Evolutionary conservation across 2,329 filamentous ascomycete species (phyloP).

Genomic region (Xylaria digitata): DNA sequence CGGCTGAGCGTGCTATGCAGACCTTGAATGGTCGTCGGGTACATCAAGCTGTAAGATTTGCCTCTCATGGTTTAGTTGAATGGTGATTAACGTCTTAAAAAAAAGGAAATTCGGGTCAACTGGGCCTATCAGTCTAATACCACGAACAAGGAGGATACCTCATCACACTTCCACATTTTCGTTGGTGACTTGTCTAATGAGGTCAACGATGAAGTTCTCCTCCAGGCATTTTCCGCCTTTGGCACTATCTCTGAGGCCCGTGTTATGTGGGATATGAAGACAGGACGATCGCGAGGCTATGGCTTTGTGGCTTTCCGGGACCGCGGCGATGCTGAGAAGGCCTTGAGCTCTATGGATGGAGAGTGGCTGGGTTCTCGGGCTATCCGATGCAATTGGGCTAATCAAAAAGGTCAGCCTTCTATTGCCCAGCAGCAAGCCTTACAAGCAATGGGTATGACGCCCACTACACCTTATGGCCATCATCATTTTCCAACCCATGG

Average conservation of each 20-base stretch:
- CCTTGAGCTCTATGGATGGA: conserved; percentile 96
- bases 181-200: conserved; percentile 98
- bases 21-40: conserved; percentile 95
- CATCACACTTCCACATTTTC: conserved; percentile 98
- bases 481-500: conserved; percentile 98
- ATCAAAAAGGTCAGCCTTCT: conserved; percentile 99
- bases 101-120: conserved; percentile 93
- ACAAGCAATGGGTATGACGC: conserved; percentile 97
- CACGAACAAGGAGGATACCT: conserved; percentile 94
- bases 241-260: conserved; percentile 96
- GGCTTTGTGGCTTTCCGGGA: conserved; percentile 97
- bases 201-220: conserved; percentile 94
- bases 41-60: conserved; percentile 83
- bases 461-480: conserved; percentile 94
- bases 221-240: conserved; percentile 95
- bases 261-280: conserved; percentile 99
- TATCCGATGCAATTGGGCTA: conserved; percentile 99
- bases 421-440: conserved; percentile 98
- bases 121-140: conserved; percentile 99
- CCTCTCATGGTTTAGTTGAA: background rate
- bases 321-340: conserved; percentile 92
- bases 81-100: conserved; percentile 53
- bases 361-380: conserved; percentile 98
- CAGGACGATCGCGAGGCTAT: conserved; percentile 94
- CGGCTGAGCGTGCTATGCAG: conserved; percentile 96